Evolutionary conservation across 805 yeast genomes (phyloP), one percentile per base, ranked within the genome.

Genomic region (Sungouiozyma ichnusensis): DNA sequence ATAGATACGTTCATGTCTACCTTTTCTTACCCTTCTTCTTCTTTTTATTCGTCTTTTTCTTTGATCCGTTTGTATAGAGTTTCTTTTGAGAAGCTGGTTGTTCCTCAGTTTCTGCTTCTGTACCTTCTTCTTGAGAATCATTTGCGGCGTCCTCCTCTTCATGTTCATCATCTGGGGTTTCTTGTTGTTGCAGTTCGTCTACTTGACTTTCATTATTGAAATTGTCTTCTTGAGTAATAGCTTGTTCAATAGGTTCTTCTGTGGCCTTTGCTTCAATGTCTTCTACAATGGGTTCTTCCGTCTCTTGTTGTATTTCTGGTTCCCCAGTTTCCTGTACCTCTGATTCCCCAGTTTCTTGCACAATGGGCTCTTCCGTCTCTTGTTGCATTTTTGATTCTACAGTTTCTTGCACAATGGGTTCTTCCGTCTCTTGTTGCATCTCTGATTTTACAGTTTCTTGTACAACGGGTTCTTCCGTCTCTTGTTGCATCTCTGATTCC

Each of bases 361-460:
- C 20, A 20, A 18, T 16, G 9, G 38, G 20, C 31, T 20, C 42
- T 16, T 39, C 42, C 17, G n/a, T n/a, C 6, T 27, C 41, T 9
- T 15, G 20, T 37, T 24, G 37, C 16, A 39, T 38, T 37, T 42
- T 20, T 9, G 33, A 15, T 29, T 18, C 33, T 19, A 16, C 17
- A 27, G 14, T n/a, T n/a, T 16, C 32, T 16, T 31, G 34, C 14
- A 16, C 36, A 2, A 15, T 2, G 16, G 36, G 35, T 32, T 35
- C 40, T 33, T 35, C 38, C 20, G 14, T 65, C 67, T 20, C n/a
- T n/a, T n/a, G n/a, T n/a, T n/a, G n/a, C n/a, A n/a, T n/a, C n/a
- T n/a, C 39, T 39, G 47, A 38, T 45, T 52, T 47, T 46, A 45
- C 43, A 39, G 20, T 42, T 4, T 39, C 33, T 27, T 35, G 31